phyloP scores from a whole-genome alignment of 331 rosid species.

The Rhamnella rubrinervis region DNA sequence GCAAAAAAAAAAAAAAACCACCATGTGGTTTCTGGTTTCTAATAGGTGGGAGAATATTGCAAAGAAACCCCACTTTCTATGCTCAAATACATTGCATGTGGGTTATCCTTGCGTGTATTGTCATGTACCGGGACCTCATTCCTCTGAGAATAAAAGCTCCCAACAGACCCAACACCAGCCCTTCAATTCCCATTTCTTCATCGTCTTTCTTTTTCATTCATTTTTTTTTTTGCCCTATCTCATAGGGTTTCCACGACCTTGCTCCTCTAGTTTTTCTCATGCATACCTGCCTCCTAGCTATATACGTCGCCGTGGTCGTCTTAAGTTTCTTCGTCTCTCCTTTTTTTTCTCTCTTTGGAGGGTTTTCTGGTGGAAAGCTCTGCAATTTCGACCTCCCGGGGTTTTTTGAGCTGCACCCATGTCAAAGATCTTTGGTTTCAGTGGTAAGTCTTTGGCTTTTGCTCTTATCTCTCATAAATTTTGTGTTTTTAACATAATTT shows the following conservation, averaged over 20 bases:
- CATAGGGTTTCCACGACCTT: conserved; percentile 59
- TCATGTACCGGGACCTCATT: conserved; percentile 31
- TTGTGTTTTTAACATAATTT: conserved; percentile 4
- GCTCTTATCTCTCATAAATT: background rate
- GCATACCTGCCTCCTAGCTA: conserved; percentile 40
- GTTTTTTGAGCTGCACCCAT: conserved; percentile 52
- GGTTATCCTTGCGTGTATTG: conserved; percentile 39
- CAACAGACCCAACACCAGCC: background rate
- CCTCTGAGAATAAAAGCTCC: conserved; percentile 43
- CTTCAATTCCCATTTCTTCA: conserved; percentile 17
- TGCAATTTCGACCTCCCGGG: conserved; percentile 35
- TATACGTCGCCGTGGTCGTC: conserved; percentile 20
- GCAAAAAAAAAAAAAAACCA: background rate
- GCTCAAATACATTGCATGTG: conserved; percentile 76
- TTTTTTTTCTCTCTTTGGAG: conserved; percentile 65
- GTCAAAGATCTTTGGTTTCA: conserved; percentile 77
- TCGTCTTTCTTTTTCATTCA: background rate
- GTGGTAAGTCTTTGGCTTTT: conserved; percentile 47
- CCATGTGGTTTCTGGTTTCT: conserved; percentile 50
- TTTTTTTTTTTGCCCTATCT: conserved; percentile 71
- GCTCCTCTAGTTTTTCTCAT: conserved; percentile 38
- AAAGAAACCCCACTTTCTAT: conserved; percentile 45
- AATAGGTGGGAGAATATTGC: conserved; percentile 54
- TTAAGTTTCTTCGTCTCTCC: conserved; percentile 29
- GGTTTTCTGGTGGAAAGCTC: conserved; percentile 41